These are phyloP conservation scores for Moricandia moricandioides DNA, from an alignment of 345 rosid species.

Conservation along the genomic window DNA sequence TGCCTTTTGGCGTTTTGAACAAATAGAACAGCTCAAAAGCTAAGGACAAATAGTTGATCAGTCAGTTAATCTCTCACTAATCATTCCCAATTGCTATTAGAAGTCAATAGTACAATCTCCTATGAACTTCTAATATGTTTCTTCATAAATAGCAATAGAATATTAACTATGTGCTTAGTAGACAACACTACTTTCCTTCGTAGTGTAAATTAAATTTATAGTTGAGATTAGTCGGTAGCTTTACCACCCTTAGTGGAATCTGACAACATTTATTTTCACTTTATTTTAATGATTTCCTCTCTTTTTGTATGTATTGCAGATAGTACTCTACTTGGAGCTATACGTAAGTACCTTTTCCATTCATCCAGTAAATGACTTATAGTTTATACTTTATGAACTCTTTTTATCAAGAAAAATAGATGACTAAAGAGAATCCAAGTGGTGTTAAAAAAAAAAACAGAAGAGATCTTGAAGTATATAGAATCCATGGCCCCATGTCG, in stretches of 20 bases:
- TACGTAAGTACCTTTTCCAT: constrained; percentile 67
- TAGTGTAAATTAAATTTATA: background rate
- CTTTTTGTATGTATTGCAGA: constrained; percentile 50
- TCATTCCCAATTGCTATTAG: background rate
- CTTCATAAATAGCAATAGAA: background rate
- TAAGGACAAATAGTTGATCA: background rate
- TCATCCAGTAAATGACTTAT: background rate
- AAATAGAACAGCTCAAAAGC: constrained; percentile 9
- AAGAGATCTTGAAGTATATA: constrained; percentile 14
- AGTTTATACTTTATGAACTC: background rate
- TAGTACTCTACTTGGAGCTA: constrained; percentile 75
- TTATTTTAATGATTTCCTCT: background rate
- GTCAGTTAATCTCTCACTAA: background rate
- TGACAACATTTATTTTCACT: background rate
- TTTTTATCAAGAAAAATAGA: constrained; percentile 18
- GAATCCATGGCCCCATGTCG: constrained; percentile 29
- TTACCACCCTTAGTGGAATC: background rate
- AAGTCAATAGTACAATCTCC: constrained; percentile 1
- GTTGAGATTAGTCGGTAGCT: background rate
- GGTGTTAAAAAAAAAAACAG: constrained; percentile 5
- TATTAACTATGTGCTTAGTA: background rate
- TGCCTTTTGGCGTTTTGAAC: constrained; percentile 23
- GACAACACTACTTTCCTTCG: background rate
- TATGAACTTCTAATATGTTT: background rate
- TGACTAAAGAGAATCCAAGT: constrained; percentile 23